These are phyloP conservation scores for Phytopythium montanum DNA, from an alignment of 352 stramenopile species.

Conservation along the genomic window DNA sequence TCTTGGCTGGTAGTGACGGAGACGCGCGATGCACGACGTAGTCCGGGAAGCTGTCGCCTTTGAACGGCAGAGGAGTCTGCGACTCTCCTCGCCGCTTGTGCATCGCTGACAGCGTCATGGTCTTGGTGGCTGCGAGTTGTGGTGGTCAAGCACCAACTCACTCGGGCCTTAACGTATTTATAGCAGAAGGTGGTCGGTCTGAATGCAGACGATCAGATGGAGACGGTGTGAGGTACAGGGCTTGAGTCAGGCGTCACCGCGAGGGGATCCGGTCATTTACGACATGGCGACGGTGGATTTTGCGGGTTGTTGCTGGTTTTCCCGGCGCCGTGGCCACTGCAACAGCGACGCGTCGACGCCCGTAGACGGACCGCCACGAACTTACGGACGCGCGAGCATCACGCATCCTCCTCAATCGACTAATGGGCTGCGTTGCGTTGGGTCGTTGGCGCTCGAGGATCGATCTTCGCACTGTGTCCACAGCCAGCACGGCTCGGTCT, in stretches of 20 bases:
- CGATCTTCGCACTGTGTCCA: too few relatives aligned
- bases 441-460: too few relatives aligned
- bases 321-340: background rate
- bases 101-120: background rate
- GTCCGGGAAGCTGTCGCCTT: conserved; percentile 56
- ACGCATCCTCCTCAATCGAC: too few relatives aligned
- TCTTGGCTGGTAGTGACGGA: background rate
- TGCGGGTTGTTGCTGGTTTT: background rate
- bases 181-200: too few relatives aligned
- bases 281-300: background rate
- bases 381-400: too few relatives aligned
- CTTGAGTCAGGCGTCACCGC: too few relatives aligned
- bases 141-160: background rate
- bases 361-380: too few relatives aligned
- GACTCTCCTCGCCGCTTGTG: background rate
- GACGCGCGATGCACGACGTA: conserved; percentile 40
- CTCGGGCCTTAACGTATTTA: too few relatives aligned
- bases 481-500: too few relatives aligned
- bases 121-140: background rate
- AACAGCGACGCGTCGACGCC: background rate
- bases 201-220: too few relatives aligned
- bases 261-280: background rate
- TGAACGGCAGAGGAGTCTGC: conserved; percentile 33
- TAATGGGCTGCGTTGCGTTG: too few relatives aligned
- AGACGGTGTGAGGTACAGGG: too few relatives aligned